These are phyloP conservation scores for Trichoderma endophyticum DNA, from an alignment of 2,329 filamentous ascomycete species.

Conservation along the genomic window DNA sequence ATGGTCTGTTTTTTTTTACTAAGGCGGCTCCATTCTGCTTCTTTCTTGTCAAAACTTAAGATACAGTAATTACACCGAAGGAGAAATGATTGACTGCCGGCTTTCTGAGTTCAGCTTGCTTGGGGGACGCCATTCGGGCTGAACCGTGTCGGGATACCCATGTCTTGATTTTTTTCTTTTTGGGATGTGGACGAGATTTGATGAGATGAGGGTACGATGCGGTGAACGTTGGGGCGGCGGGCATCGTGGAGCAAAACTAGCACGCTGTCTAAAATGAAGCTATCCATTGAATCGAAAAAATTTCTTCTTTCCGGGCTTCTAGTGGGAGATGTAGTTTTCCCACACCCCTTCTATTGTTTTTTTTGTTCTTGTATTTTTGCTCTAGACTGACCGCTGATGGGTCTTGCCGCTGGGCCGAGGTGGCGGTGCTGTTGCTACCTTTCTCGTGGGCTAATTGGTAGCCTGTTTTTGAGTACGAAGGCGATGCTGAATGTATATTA, in stretches of 20 bases:
- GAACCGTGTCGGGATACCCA: constrained; percentile 2
- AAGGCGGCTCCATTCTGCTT: background rate
- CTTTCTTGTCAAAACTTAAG: background rate
- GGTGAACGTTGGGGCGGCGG: background rate
- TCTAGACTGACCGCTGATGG: background rate
- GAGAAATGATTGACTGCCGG: background rate
- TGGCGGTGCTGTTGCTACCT: background rate
- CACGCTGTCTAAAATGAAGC: background rate
- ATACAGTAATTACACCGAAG: background rate
- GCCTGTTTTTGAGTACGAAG: background rate
- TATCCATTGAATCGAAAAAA: background rate
- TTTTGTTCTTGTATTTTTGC: background rate
- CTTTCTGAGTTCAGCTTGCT: background rate
- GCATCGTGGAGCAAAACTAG: background rate
- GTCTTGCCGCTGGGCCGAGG: background rate
- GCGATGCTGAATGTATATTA: background rate
- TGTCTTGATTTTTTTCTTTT: background rate
- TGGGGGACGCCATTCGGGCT: background rate
- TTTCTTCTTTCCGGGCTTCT: constrained; percentile 2
- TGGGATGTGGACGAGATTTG: background rate
- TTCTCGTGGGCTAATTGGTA: background rate
- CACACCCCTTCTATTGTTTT: background rate
- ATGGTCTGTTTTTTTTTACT: background rate
- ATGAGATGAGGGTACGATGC: background rate
- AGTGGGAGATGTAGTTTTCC: background rate